phyloP scores from a whole-genome alignment of 1,139 yeast genomes.

The Zygosaccharomyces sapae region DNA sequence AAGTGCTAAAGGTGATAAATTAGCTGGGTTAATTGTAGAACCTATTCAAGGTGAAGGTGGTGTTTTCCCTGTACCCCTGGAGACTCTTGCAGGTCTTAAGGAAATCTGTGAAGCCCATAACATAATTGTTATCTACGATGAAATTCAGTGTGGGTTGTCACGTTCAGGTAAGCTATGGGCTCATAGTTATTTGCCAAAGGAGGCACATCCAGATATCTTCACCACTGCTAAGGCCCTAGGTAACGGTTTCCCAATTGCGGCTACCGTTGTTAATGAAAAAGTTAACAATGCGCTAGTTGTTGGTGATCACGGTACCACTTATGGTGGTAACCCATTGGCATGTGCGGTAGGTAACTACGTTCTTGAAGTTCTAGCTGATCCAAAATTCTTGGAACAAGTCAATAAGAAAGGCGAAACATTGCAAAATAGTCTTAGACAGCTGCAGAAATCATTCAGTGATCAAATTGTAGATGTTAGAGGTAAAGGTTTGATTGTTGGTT shows the following conservation, averaged over 20 bases:
- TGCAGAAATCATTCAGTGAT: conserved; percentile 55
- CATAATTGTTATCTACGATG: conserved; percentile 83
- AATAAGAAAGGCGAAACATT: conserved; percentile 54
- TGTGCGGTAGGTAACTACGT: conserved; percentile 77
- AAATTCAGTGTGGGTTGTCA: conserved; percentile 95
- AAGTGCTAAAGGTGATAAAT: conserved; percentile 55
- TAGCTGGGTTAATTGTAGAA: conserved; percentile 91
- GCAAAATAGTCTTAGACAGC: conserved; percentile 45
- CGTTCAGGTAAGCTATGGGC: conserved; percentile 95
- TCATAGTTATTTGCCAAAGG: conserved; percentile 64
- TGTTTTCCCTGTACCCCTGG: conserved; percentile 59
- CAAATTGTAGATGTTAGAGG: conserved; percentile 73
- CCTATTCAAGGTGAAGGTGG: conserved; percentile 99
- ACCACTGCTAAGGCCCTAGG: conserved; percentile 96
- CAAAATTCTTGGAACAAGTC: conserved; percentile 59
- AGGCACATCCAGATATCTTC: conserved; percentile 88
- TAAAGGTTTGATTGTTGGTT: conserved; percentile 78
- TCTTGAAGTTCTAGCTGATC: conserved; percentile 58
- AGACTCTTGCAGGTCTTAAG: conserved; percentile 63
- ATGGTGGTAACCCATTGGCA: conserved; percentile 95
- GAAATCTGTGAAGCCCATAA: conserved; percentile 64
- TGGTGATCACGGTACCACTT: conserved; percentile 98
- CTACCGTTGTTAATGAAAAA: conserved; percentile 77
- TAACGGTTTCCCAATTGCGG: conserved; percentile 97
- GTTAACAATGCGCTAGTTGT: conserved; percentile 69